Percentiles rank a stretch among this genome's conserved stretches.
These are phyloP conservation scores for Platanthera guangdongensis DNA, from an alignment of 106 monocot genomes.

Conservation along the genomic window DNA sequence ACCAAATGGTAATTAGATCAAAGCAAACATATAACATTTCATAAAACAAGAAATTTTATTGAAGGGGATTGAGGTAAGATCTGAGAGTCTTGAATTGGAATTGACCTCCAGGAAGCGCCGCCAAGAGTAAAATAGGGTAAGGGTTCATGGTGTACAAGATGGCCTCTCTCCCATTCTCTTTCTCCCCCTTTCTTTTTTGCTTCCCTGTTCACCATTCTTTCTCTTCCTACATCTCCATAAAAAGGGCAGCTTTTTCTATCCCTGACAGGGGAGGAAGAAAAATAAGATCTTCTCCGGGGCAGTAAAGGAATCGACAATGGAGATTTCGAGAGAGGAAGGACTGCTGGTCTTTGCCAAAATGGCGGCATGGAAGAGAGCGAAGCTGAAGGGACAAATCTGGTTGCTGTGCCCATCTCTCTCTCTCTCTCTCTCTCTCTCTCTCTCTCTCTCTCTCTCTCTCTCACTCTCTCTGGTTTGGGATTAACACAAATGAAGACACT, in stretches of 20 bases:
- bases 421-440: not conserved
- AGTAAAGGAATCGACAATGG: not conserved
- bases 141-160: conserved; percentile 26
- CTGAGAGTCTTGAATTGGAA: not conserved
- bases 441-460: not conserved
- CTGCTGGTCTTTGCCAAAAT: not conserved
- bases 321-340: not conserved
- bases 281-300: not conserved
- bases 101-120: conserved; percentile 44
- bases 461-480: not conserved
- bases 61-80: no score
- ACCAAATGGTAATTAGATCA: no score
- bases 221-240: not conserved
- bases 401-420: not conserved
- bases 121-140: conserved; percentile 24
- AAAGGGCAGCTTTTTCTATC: not conserved
- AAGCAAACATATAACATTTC: no score
- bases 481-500: not conserved
- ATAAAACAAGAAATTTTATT: no score
- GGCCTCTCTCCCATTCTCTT: not conserved
- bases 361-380: not conserved
- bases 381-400: not conserved
- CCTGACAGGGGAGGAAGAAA: not conserved
- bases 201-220: not conserved
- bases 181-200: conserved; percentile 3